Percentiles rank a stretch among this genome's conserved stretches.
phyloP scores from a whole-genome alignment of 306 rosid genomes.

The Pyrus communis region DNA sequence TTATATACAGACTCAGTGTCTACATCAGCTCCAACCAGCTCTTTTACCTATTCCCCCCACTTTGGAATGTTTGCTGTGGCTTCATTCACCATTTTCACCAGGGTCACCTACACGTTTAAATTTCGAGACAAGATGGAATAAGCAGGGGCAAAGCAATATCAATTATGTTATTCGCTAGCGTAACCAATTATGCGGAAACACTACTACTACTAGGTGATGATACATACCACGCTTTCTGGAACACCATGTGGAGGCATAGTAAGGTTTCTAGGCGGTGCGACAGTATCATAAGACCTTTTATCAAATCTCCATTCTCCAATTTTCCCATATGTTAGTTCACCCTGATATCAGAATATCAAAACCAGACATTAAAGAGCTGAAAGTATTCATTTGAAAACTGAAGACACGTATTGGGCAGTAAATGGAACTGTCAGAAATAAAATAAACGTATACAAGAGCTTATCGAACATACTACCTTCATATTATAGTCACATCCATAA shows the following conservation, averaged over 20 bases:
- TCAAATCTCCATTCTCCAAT: constrained; percentile 99
- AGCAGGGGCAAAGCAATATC: background rate
- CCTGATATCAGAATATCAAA: constrained; percentile 36
- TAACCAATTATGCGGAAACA: background rate
- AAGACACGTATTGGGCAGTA: background rate
- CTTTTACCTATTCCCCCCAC: constrained; percentile 47
- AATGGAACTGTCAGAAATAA: background rate
- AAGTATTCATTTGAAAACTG: background rate
- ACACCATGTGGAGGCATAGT: constrained; percentile 86
- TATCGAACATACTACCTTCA: constrained; percentile 56
- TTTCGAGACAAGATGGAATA: background rate
- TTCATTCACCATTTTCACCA: constrained; percentile 87
- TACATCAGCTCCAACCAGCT: background rate
- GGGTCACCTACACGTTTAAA: constrained; percentile 57
- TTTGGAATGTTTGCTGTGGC: constrained; percentile 80
- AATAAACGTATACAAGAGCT: constrained; percentile 5
- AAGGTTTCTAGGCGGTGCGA: constrained; percentile 68
- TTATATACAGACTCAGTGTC: background rate
- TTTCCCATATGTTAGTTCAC: constrained; percentile 86
- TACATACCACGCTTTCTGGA: constrained; percentile 91
- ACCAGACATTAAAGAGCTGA: background rate
- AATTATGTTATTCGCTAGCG: background rate
- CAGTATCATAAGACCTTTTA: constrained; percentile 55
- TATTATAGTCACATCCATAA: constrained; percentile 79
- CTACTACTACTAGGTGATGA: background rate